Evolutionary conservation across 257 asterid species (phyloP).

Genomic region (Nicotiana undulata): DNA sequence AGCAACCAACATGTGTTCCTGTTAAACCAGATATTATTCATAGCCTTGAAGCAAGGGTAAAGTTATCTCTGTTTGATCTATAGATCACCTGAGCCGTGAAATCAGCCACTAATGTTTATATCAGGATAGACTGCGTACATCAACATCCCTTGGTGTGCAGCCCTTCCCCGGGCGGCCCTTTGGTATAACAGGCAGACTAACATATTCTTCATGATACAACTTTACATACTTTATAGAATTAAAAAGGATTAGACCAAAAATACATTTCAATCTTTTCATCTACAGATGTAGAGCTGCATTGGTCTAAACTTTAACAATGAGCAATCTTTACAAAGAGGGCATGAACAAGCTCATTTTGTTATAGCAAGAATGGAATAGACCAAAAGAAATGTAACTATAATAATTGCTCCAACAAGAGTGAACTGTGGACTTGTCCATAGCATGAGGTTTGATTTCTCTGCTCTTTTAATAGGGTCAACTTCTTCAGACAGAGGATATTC

Average conservation of each 20-base stretch:
- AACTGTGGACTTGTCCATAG: slow-evolving; percentile 83
- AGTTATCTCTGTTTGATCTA: too few relatives aligned
- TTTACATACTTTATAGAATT: background rate
- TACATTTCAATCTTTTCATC: background rate
- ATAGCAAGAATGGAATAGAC: slow-evolving; percentile 65
- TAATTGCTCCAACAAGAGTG: slow-evolving; percentile 57
- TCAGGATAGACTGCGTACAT: too few relatives aligned
- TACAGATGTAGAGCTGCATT: slow-evolving; percentile 7
- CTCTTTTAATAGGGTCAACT: slow-evolving; percentile 83
- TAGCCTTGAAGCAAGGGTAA: too few relatives aligned
- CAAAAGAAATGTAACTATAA: slow-evolving; percentile 64
- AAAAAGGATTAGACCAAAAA: background rate
- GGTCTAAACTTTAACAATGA: slow-evolving; percentile 4
- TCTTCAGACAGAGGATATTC: slow-evolving; percentile 87
- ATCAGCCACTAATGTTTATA: too few relatives aligned
- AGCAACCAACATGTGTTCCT: background rate
- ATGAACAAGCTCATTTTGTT: slow-evolving; percentile 30
- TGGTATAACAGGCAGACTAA: background rate
- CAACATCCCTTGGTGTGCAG: too few relatives aligned
- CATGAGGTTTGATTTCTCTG: slow-evolving; percentile 83
- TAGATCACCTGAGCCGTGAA: too few relatives aligned
- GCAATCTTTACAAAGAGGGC: slow-evolving; percentile 18
- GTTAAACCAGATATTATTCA: background rate
- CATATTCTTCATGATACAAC: background rate
- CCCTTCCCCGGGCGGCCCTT: too few relatives aligned